Base-by-base conservation (phyloP, 2,329 filamentous ascomycete genomes). In the Pochonia chlamydosporia region DNA sequence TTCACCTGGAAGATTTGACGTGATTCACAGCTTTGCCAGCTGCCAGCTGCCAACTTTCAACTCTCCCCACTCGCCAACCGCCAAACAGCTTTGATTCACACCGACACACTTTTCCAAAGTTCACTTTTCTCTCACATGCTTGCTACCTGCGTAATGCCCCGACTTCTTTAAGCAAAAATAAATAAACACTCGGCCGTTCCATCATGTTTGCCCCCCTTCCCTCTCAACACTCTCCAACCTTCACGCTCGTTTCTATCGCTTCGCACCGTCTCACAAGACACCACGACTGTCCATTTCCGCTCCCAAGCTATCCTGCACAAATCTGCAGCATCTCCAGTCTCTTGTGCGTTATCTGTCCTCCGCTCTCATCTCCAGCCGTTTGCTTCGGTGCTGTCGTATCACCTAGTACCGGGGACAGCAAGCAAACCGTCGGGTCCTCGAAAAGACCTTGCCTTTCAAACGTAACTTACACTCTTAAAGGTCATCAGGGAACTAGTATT, bases 191-290 rank as follows among this genome's bases (percentile, higher is more conserved):
- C 13, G 7, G 14, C 14, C 35, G 9, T 28, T 14, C 18, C 36
- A n/a, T 47, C 20, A 25, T 26, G 41, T 11, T 35, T 8, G 26
- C 25, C 20, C 35, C 35, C 16, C 42, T 40, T 42, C 41, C 30
- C 47, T 42, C 42, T 31, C 28, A 45, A 24, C 23, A 14, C 40
- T 44, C 40, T 40, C 36, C 44, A 39, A 26, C 18, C 23, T 40
- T 37, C 13, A 44, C 51, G 36, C 37, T 47, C 44, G 43, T 44
- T 47, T 42, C 36, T 39, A 23, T 39, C 35, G 35, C 35, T 18
- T 39, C 35, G 18, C 18, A 23, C 9, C 44, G 37, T 40, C 36
- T 30, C 43, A 28, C 43, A 43, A 33, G 26, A 33, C 18, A 21
- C 26, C 23, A 21, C 9, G 16, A n/a, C 18, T 18, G n/a, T n/a